Base-by-base conservation (phyloP, 805 yeast genomes). In the Starmerella vitae region DNA sequence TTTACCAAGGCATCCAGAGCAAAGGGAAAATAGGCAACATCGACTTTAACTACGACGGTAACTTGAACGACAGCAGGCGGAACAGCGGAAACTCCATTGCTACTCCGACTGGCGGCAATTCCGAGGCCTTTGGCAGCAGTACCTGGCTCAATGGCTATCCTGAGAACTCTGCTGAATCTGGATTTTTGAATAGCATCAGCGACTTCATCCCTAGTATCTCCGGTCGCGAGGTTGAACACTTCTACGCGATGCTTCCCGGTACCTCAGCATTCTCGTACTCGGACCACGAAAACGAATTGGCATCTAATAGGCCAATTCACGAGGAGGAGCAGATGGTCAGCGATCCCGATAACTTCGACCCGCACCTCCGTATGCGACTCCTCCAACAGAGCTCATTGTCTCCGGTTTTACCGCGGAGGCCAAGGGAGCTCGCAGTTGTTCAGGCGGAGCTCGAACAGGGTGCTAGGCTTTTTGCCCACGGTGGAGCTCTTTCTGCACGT, bases 181-280 rank as follows among this genome's bases (percentile, higher is more conserved):
- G 20, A 8, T 27, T 27, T 27, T 14, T 27, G 7, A 27, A 14
- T 13, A 14, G 26, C 27, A 48, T 43, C 30, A 34, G 42, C 25
- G 51, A 48, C 30, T 49, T 48, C 37, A 43, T 48, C 20, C 51
- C 51, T 20, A 32, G 46, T n/a, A 35, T 49, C 36, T 21, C 41
- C 5, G 30, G 45, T 20, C 37, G 41, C 22, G 53, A 49, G 29
- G 41, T 48, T 18, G 47, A 43, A 22, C 49, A 45, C 17, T 48
- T 41, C 41, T 49, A 49, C 32, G 40, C 52, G 14, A 30, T 48
- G 40, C 34, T 47, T 18, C 48, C 50, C 18, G 46, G 34, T 3
- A 3, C 43, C 3, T 36, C 41, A 3, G 18, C 21, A 17, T 37
- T 21, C 19, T n/a, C 36, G 3, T 31, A 33, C 20, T 5, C 37